These are phyloP conservation scores for Beta macrorhiza DNA, from an alignment of 179 eudicot genomes.

Conservation along the genomic window DNA sequence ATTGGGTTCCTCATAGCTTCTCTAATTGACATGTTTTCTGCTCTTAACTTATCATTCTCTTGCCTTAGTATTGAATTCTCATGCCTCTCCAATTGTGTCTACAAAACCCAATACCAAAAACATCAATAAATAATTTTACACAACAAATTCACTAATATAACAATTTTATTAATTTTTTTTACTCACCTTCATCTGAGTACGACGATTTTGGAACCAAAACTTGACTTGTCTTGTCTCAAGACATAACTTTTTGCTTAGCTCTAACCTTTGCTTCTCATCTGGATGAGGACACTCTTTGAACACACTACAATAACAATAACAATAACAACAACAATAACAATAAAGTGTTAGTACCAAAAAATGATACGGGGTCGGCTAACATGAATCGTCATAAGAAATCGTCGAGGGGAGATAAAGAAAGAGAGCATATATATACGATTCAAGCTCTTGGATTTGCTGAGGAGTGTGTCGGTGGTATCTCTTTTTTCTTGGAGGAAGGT, in stretches of 20 bases:
- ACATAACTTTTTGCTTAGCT: constrained; percentile 80
- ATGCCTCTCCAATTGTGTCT: constrained; percentile 97
- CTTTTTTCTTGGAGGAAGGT: constrained; percentile 71
- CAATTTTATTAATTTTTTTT: not conserved
- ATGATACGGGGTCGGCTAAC: not conserved
- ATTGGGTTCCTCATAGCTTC: constrained; percentile 94
- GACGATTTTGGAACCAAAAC: constrained; percentile 96
- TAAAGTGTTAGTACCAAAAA: not conserved
- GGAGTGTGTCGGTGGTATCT: constrained; percentile 99
- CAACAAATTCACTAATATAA: not conserved
- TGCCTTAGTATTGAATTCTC: constrained; percentile 90
- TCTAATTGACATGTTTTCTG: constrained; percentile 79
- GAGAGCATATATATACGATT: constrained; percentile 55
- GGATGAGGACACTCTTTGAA: constrained; percentile 99
- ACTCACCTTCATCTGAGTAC: constrained; percentile 97
- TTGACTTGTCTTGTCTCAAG: constrained; percentile 94
- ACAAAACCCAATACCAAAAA: constrained; percentile 3
- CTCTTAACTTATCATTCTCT: constrained; percentile 87
- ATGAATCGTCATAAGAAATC: too few species aligned
- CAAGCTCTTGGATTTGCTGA: constrained; percentile 98
- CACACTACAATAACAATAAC: constrained; percentile 40
- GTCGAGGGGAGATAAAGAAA: not conserved
- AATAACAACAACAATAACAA: not conserved
- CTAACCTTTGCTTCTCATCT: constrained; percentile 96
- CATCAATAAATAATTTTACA: constrained; percentile 9